Evolutionary conservation across 192 early-diverging fungal species (phyloP).

Genomic region (Coemansia guatemalensis): DNA sequence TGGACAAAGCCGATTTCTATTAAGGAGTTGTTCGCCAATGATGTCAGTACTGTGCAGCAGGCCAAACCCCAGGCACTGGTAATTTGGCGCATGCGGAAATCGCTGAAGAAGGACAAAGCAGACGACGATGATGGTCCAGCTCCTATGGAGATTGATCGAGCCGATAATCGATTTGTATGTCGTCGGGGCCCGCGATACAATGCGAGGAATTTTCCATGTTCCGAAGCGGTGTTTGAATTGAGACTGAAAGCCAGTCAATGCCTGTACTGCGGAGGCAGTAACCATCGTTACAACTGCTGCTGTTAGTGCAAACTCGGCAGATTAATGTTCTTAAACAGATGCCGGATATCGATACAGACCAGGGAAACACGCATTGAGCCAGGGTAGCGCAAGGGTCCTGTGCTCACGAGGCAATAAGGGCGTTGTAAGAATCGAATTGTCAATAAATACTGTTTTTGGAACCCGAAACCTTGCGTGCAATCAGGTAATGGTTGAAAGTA

Average conservation of each 20-base stretch:
- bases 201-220: not conserved
- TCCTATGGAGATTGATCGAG: not conserved
- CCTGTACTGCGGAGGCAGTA: not conserved
- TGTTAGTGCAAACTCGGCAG: not conserved
- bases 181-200: not conserved
- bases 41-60: not conserved
- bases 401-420: not conserved
- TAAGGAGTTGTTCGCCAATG: not conserved
- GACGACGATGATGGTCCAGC: not conserved
- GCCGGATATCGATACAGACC: not conserved
- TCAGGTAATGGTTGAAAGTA: not conserved
- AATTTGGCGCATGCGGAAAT: not conserved
- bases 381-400: not conserved
- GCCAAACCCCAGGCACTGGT: not conserved
- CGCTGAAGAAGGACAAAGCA: not conserved
- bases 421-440: not conserved
- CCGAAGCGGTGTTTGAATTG: not conserved
- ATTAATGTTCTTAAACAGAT: not conserved
- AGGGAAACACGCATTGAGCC: not conserved
- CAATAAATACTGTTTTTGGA: not conserved
- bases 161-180: not conserved
- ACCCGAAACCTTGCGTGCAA: not conserved
- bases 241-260: not conserved
- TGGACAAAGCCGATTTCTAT: not conserved
- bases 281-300: not conserved